These are phyloP conservation scores for Colletotrichum spinosum DNA, from an alignment of 2,329 filamentous ascomycete genomes.

Conservation along the genomic window DNA sequence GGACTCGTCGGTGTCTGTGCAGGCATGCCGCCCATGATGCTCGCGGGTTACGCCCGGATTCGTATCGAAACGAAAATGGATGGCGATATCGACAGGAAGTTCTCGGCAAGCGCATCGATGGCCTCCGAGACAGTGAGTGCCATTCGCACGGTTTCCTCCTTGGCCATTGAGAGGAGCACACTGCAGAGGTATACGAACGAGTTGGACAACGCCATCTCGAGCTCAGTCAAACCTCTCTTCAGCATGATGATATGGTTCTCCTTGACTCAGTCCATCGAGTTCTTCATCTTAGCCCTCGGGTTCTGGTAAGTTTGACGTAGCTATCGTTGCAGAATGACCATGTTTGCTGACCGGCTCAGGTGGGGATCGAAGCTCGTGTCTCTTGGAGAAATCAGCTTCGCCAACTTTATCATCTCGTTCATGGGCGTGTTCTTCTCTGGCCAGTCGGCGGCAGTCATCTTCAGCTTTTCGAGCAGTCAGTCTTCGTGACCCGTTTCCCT, in stretches of 20 bases:
- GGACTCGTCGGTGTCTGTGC: slow-evolving; percentile 56
- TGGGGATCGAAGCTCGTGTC: slow-evolving; percentile 29
- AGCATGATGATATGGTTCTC: slow-evolving; percentile 40
- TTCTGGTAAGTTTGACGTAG: slow-evolving; percentile 46
- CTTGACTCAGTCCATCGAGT: slow-evolving; percentile 45
- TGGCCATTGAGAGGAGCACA: slow-evolving; percentile 49
- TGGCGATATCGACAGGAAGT: slow-evolving; percentile 48
- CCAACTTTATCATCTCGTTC: slow-evolving; percentile 43
- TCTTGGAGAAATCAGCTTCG: slow-evolving; percentile 28
- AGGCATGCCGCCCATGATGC: slow-evolving; percentile 54
- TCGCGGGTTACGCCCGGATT: slow-evolving; percentile 55
- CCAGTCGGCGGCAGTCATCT: slow-evolving; percentile 2
- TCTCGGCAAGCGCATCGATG: slow-evolving; percentile 54
- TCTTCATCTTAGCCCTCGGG: slow-evolving; percentile 47
- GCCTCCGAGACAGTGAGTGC: slow-evolving; percentile 58
- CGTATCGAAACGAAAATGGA: slow-evolving; percentile 55
- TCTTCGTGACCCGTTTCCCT: not conserved
- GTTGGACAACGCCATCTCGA: slow-evolving; percentile 41
- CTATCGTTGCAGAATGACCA: too few species aligned
- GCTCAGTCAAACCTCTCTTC: slow-evolving; percentile 1
- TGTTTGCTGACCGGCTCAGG: not conserved
- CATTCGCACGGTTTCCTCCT: slow-evolving; percentile 57
- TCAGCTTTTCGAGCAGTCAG: slow-evolving; percentile 26
- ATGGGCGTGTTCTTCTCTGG: slow-evolving; percentile 47
- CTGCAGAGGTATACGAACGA: slow-evolving; percentile 45